Evolutionary conservation across 352 stramenopile species (phyloP).

Genomic region (Globisporangium solare): DNA sequence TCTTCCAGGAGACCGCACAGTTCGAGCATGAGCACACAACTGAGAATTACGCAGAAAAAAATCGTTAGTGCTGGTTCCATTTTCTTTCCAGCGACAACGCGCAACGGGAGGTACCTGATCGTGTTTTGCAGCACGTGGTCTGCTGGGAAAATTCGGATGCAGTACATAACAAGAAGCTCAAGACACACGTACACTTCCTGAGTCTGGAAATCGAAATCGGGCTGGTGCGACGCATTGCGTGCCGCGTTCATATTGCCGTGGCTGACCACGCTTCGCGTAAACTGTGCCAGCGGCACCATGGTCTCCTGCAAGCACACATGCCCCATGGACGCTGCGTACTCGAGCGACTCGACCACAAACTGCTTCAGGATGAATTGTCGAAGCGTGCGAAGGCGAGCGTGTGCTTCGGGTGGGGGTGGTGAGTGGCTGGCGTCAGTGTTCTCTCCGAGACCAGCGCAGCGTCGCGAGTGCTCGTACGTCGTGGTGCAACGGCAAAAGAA

Average conservation of each 20-base stretch:
- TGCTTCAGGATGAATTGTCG: constrained; percentile 55
- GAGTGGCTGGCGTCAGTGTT: neutral
- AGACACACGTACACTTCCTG: constrained; percentile 12
- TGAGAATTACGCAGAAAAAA: constrained; percentile 18
- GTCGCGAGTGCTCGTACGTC: constrained; percentile 55
- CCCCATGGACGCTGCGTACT: constrained; percentile 18
- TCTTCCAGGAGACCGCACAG: constrained; percentile 58
- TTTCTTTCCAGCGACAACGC: neutral
- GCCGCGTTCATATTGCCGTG: constrained; percentile 50
- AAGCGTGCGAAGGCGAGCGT: constrained; percentile 27
- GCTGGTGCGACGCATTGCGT: neutral
- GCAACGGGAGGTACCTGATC: constrained; percentile 10
- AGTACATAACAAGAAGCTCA: constrained; percentile 11
- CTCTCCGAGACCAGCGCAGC: neutral
- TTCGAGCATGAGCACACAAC: constrained; percentile 67
- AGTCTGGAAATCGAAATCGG: constrained; percentile 23
- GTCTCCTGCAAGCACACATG: constrained; percentile 44
- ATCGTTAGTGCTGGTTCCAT: constrained; percentile 19
- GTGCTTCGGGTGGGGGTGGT: constrained; percentile 3
- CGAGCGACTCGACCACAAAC: constrained; percentile 49
- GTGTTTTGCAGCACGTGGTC: constrained; percentile 8
- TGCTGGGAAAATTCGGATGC: constrained; percentile 11
- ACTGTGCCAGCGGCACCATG: constrained; percentile 57
- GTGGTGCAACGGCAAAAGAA: constrained; percentile 59
- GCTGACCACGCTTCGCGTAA: constrained; percentile 62